Evolutionary conservation across 768 basidiomycete species (phyloP).

Genomic region (Phallus indusiatus): DNA sequence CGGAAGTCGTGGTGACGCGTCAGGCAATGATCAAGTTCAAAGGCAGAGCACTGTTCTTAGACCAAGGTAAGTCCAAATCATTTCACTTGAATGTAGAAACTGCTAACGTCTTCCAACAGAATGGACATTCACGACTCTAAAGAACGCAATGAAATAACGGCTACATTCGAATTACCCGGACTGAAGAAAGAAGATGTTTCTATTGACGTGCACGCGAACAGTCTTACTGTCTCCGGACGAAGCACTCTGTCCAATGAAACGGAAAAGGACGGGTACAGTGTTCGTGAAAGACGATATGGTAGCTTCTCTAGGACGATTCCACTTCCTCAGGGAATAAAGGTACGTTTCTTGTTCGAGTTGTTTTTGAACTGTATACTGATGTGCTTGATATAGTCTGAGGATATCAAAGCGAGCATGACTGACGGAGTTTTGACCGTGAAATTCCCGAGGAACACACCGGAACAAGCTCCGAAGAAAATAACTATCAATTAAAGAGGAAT

Average conservation of each 20-base stretch:
- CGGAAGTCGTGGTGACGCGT: background rate
- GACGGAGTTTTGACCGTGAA: slow-evolving; percentile 38
- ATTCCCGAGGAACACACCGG: slow-evolving; percentile 37
- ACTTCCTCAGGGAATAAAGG: slow-evolving; percentile 41
- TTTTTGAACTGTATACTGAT: background rate
- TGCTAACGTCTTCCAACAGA: no score
- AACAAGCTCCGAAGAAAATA: slow-evolving; percentile 38
- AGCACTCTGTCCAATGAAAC: slow-evolving; percentile 21
- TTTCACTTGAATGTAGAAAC: no score
- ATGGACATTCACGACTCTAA: slow-evolving; percentile 40
- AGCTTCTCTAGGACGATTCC: slow-evolving; percentile 39
- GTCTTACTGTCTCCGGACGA: slow-evolving; percentile 40
- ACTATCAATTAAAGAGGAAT: slow-evolving; percentile 15
- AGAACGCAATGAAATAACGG: slow-evolving; percentile 34
- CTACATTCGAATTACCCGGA: slow-evolving; percentile 48
- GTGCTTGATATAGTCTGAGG: slow-evolving; percentile 24
- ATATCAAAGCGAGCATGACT: slow-evolving; percentile 39
- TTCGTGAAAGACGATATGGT: slow-evolving; percentile 40
- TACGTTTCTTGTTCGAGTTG: slow-evolving; percentile 16
- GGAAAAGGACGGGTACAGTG: slow-evolving; percentile 29
- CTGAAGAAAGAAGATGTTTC: slow-evolving; percentile 38
- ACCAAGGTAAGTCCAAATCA: background rate
- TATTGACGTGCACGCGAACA: slow-evolving; percentile 38
- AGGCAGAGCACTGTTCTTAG: background rate
- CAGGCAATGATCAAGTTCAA: background rate